phyloP scores from a whole-genome alignment of 177 flowering plant species.

The Vitis hybrid region DNA sequence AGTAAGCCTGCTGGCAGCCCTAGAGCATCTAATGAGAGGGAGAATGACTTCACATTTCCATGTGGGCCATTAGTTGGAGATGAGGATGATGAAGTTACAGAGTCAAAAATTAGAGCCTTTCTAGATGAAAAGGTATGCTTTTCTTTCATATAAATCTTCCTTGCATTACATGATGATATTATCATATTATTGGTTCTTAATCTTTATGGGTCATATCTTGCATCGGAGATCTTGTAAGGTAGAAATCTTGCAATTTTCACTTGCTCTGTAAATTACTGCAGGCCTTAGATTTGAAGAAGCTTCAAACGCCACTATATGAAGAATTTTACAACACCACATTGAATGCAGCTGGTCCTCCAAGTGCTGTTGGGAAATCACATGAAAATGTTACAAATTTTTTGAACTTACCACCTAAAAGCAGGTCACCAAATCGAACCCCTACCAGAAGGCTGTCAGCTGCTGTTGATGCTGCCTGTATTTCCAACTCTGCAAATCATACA shows the following conservation, averaged over 20 bases:
- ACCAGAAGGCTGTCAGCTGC: slow-evolving; percentile 39
- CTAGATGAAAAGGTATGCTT: slow-evolving; percentile 91
- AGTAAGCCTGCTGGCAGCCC: slow-evolving; percentile 22
- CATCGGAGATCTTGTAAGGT: neutral
- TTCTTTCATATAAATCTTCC: slow-evolving; percentile 70
- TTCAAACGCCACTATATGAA: slow-evolving; percentile 87
- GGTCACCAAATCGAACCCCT: slow-evolving; percentile 56
- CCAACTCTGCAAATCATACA: slow-evolving; percentile 59
- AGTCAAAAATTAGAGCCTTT: slow-evolving; percentile 83
- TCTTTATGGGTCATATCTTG: neutral
- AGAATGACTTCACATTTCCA: slow-evolving; percentile 62
- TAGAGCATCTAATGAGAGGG: slow-evolving; percentile 23
- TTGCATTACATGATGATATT: neutral
- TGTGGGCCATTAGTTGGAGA: slow-evolving; percentile 52
- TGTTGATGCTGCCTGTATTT: slow-evolving; percentile 31
- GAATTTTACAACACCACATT: slow-evolving; percentile 84
- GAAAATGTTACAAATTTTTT: slow-evolving; percentile 46
- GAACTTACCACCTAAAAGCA: slow-evolving; percentile 83
- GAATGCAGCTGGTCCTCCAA: slow-evolving; percentile 46
- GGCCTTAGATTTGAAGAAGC: slow-evolving; percentile 91
- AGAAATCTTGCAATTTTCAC: slow-evolving; percentile 1
- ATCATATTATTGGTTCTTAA: neutral
- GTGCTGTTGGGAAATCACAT: slow-evolving; percentile 23
- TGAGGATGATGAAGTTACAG: slow-evolving; percentile 94
- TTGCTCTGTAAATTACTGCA: slow-evolving; percentile 19